phyloP scores from a whole-genome alignment of 495 filamentous ascomycete species.

The Xylaria castorea region DNA sequence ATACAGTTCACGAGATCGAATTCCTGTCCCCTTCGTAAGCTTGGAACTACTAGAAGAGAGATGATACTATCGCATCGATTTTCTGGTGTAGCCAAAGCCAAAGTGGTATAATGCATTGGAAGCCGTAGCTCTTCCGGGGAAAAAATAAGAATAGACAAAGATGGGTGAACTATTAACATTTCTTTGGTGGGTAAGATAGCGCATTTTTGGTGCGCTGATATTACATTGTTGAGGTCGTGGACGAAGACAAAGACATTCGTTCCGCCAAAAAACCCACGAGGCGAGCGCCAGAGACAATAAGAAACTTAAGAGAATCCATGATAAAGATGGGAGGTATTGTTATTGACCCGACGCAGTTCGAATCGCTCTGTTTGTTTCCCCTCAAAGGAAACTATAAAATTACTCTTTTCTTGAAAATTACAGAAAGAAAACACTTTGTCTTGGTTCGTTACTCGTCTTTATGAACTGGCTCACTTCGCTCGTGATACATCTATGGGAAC shows the following conservation, averaged over 20 bases:
- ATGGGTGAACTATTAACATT: not conserved
- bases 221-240: too few species aligned
- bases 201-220: too few species aligned
- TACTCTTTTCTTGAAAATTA: not conserved
- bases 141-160: not conserved
- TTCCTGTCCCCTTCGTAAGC: not conserved
- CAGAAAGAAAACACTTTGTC: constrained; percentile 16
- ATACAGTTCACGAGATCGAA: not conserved
- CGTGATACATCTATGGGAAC: not conserved
- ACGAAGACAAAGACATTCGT: not conserved
- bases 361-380: not conserved
- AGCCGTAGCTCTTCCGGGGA: not conserved
- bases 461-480: not conserved
- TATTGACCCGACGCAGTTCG: not conserved
- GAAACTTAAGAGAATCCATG: not conserved
- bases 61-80: not conserved
- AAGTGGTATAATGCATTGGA: constrained; percentile 11
- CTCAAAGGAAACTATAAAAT: not conserved
- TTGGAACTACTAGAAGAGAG: not conserved
- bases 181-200: too few species aligned
- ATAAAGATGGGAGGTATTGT: not conserved
- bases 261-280: not conserved
- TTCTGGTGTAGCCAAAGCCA: not conserved
- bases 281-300: not conserved
- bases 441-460: constrained; percentile 6